These are phyloP conservation scores for Xylariaceae sp. DNA, from an alignment of 2,329 filamentous ascomycete genomes.

Conservation along the genomic window DNA sequence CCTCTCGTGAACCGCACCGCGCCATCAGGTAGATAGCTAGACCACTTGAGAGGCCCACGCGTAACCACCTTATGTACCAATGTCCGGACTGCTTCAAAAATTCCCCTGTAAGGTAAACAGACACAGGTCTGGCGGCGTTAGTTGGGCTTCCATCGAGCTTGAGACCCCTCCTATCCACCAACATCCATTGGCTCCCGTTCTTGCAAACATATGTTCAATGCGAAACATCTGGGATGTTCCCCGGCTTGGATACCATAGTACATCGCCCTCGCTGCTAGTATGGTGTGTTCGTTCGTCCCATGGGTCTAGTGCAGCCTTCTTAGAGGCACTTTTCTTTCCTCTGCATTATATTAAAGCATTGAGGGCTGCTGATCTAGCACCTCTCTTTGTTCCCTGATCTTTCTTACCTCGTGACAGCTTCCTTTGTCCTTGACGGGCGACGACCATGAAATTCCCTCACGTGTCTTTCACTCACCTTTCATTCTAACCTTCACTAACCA, in stretches of 20 bases:
- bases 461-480: conserved; percentile 7
- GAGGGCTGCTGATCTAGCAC: conserved; percentile 14
- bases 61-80: too few relatives aligned
- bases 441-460: conserved; percentile 10
- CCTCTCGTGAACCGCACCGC: too few relatives aligned
- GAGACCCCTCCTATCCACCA: conserved; percentile 18
- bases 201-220: conserved; percentile 18
- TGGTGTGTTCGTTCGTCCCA: conserved; percentile 9
- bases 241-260: conserved; percentile 2
- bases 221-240: conserved; percentile 18
- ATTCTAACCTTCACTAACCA: conserved; percentile 1
- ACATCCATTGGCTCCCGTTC: conserved; percentile 21
- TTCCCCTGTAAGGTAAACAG: too few relatives aligned
- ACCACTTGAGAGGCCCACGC: too few relatives aligned
- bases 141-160: conserved; percentile 17
- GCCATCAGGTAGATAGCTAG: too few relatives aligned
- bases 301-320: not conserved
- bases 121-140: conserved; percentile 6
- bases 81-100: too few relatives aligned
- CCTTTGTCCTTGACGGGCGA: conserved; percentile 24
- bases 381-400: conserved; percentile 3
- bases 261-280: conserved; percentile 2
- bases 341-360: conserved; percentile 16
- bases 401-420: conserved; percentile 13
- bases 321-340: conserved; percentile 7